A percentile compares a stretch with the other conserved stretches of the same genome.
Conservation (phyloP, 768 basidiomycete species). For the Podaxis carcinomalis region DNA sequence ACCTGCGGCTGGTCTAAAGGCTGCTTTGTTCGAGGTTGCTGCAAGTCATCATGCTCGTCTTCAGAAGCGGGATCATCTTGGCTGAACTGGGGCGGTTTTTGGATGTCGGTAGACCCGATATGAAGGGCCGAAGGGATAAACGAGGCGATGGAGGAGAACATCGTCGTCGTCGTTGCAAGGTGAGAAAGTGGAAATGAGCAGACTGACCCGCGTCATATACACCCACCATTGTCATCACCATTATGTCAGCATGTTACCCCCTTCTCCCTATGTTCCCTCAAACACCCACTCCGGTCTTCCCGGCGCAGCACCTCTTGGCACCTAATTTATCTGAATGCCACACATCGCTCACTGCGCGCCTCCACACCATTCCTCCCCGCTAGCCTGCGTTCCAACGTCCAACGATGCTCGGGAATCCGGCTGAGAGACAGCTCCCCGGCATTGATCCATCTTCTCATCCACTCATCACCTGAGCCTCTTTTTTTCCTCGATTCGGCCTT, state of each 20-base stretch:
- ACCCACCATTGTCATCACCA: not conserved
- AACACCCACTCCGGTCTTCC: not conserved
- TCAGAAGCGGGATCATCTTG: slow-evolving; percentile 21
- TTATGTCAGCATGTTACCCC: slow-evolving; percentile 8
- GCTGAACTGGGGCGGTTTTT: slow-evolving; percentile 20
- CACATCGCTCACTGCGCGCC: not conserved
- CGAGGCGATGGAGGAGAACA: slow-evolving; percentile 51
- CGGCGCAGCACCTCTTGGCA: not conserved
- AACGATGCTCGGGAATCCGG: not conserved
- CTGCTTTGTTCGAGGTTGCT: slow-evolving; percentile 7
- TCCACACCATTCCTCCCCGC: not conserved
- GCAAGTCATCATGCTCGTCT: slow-evolving; percentile 26
- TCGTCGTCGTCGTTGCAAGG: slow-evolving; percentile 17
- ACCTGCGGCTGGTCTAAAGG: slow-evolving; percentile 10
- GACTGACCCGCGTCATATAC: slow-evolving; percentile 10
- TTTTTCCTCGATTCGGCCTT: not conserved
- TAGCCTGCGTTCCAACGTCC: not conserved
- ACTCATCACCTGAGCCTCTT: not conserved
- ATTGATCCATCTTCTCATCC: not conserved
- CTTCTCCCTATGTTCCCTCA: not conserved
- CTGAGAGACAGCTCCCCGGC: not conserved
- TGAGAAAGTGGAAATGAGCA: slow-evolving; percentile 3
- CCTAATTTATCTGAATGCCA: not conserved
- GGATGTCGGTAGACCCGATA: slow-evolving; percentile 19
- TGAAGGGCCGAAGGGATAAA: slow-evolving; percentile 49